Base-by-base conservation (phyloP, 1,284 basidiomycete species). In the Athelia sp. region DNA sequence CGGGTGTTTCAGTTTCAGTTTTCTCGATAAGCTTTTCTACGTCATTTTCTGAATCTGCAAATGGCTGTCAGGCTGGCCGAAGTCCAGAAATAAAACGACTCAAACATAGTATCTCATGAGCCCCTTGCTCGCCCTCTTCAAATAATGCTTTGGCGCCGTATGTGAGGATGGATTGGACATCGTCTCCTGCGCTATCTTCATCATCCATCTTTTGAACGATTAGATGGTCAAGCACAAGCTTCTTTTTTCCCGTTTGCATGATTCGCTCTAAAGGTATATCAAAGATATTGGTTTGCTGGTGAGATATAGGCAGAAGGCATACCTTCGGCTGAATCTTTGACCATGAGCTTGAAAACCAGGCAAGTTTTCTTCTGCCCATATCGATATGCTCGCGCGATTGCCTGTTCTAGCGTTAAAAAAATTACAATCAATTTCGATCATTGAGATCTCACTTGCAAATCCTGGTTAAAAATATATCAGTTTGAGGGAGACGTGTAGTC, bases 121-220 rank as follows among this genome's bases (percentile, higher is more conserved):
- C 65, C 6, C 60, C 69, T 54, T 72, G 69, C 52, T 79, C 78
- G 8, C 36, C 36, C 38, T 79, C 76, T 43, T 89, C 82, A 61
- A 93, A 90, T 10, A 96, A 74, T 1, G 84, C 82, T 63, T 85
- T 81, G 23, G 90, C 90, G 31, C 92, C 91, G 56, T 84, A 90
- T 18, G 89, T 87, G 4, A 95, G 74, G 55, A 94, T 88, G 2
- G 87, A 90, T 60, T 85, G 81, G 10, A 92, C 71, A 56, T 93
- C 81, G 55, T 87, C 84, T 48, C 82, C 76, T 21, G 76, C 79
- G 24, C 82, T 82, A 43, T 87, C 87, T 47, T 87, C 82, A 52
- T 84, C 81, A 56, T 91, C 88, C 82, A 95, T 92, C 64, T 92
- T 92, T 68, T 95, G 93, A 3, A 93, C 93, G 52, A 96, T 94